Evolutionary conservation across 768 basidiomycete species (phyloP), one percentile per base, ranked within the genome.

Genomic region (Boletus subparvulus): DNA sequence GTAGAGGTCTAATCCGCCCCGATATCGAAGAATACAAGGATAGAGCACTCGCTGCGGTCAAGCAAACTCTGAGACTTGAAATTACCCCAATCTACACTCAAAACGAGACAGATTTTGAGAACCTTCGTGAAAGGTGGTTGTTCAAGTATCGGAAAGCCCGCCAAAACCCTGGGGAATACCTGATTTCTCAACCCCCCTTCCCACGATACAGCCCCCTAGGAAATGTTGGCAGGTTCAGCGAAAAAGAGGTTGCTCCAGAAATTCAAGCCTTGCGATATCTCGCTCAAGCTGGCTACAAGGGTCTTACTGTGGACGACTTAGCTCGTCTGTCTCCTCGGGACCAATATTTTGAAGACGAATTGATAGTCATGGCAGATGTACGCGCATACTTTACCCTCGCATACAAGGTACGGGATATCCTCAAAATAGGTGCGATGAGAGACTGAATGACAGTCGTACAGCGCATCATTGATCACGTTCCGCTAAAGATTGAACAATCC

Each of bases 331-430:
- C 33, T 17, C 61, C 68, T 39, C 44, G 48, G 28, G 67, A 74
- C 55, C 21, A 40, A 16, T 21, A 24, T 0, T 77, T 68, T 56
- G 69, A 74, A 39, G 75, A 79, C 14, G 85, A 82, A 48, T 53
- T 84, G 14, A 56, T 63, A 3, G 75, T 85, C 7, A 82, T 83
- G 79, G 80, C 83, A 0, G 77, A 79, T 17, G 80, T 84, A 0
- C 75, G 77, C 0, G 83, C 81, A 6, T 86, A 83, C 57, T 84
- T 80, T 63, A 76, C 81, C 37, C 75, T 85, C 0, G 77, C 83
- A 8, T 78, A 75, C 70, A 80, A 81, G 75, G 83, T 82, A 55
- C 19, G 69, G 1, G 13, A 19, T 52, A 44, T 16, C 21, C 4
- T 21, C 6, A 3, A n/a, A 33, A 19, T 6, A 17, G 17, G 54